Conservation (phyloP, 371 early-diverging fungal species). For the Syncephalastrum monosporum region DNA sequence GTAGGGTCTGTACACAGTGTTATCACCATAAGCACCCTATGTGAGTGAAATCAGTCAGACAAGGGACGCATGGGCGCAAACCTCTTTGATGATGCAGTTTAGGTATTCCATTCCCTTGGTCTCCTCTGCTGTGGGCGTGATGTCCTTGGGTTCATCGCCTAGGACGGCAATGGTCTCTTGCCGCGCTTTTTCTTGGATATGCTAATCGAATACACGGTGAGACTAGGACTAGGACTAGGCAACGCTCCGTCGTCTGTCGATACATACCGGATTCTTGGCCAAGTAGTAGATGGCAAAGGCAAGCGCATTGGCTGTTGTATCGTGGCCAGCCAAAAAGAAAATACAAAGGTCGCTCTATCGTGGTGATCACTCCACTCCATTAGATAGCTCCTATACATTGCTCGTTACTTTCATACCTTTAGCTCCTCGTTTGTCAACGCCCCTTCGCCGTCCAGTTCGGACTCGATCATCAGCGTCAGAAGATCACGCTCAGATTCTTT, state of each 20-base stretch:
- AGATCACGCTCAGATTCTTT: conserved; percentile 39
- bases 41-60: no score
- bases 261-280: conserved; percentile 17
- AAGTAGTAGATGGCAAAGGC: conserved; percentile 23
- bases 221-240: no score
- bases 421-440: conserved; percentile 38
- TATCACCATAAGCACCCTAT: neutral
- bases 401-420: neutral
- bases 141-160: conserved; percentile 45
- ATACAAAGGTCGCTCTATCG: conserved; percentile 39
- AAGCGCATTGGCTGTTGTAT: conserved; percentile 27
- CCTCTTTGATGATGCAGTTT: conserved; percentile 26
- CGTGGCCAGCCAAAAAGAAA: conserved; percentile 49
- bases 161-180: conserved; percentile 50
- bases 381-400: no score
- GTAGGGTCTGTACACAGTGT: neutral
- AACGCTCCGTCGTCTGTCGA: neutral
- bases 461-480: conserved; percentile 57
- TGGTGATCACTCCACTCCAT: no score
- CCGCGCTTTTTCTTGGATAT: conserved; percentile 50
- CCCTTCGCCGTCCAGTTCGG: conserved; percentile 32
- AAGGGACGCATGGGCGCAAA: neutral
- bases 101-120: conserved; percentile 17
- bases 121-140: conserved; percentile 30
- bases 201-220: conserved; percentile 16